Base-by-base conservation (phyloP, 106 monocot species). In the Dioscorea zingiberensis region DNA sequence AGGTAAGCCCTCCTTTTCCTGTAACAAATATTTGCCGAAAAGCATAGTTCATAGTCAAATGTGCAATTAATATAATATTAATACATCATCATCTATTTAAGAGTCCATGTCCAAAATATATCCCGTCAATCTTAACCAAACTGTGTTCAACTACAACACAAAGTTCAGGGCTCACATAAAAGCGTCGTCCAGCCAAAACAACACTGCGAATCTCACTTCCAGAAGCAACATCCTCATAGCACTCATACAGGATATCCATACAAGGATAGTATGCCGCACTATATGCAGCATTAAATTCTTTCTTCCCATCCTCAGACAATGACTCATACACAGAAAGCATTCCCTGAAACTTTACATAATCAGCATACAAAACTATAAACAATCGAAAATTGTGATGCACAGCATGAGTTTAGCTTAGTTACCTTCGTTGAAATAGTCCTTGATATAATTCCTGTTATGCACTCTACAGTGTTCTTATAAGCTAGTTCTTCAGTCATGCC, bases 201-300 rank as follows among this genome's bases (percentile, higher is more conserved):
- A 87, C 93, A 76, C 87, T 92, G 25, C 77, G 71, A 47, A 92
- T 87, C 76, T 92, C 92, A 73, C 74, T 92, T 54, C 87, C 84
- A 73, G 60, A 71, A 8, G 87, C 82, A 61, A 93, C 87, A 69
- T 93, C 93, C 65, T 93, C 93, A 23, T 93, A 93, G 73, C 93
- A 87, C 64, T 93, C 93, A 25, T 87, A 93, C 54, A 93, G 58
- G 57, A 93, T 85, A 65, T 93, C 93, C 93, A 93, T 93, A 76
- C 80, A 87, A 73, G 93, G 93, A 48, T 93, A 87, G 53, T 70
- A 93, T 54, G 93, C 80, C 24, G 87, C 79, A 30, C 93, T 85
- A 25, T 93, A 93, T 26, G 87, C 93, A 56, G 77, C 77, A 27
- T 85, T 47, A 60, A 93, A 93, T 58, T 83, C 82, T 67, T 78